Conservation (phyloP, 2,329 filamentous ascomycete genomes). For the Aspergillus jensenii region DNA sequence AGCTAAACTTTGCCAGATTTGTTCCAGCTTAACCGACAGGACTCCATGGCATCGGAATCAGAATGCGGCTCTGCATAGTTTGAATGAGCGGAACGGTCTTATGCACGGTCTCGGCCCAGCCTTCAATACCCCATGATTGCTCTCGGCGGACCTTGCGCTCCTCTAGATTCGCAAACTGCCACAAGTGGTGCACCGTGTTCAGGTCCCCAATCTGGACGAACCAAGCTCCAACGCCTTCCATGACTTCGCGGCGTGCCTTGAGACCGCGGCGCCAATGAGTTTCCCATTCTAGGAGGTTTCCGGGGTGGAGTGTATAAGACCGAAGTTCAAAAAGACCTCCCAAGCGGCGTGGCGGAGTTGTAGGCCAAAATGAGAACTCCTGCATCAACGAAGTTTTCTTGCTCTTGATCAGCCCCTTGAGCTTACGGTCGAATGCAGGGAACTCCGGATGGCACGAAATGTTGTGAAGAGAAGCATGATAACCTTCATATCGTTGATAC, state of each 20-base stretch:
- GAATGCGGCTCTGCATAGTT: slow-evolving; percentile 88
- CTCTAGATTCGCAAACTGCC: slow-evolving; percentile 97
- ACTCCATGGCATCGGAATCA: slow-evolving; percentile 96
- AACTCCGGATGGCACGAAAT: slow-evolving; percentile 84
- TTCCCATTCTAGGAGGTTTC: slow-evolving; percentile 97
- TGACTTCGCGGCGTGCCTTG: slow-evolving; percentile 87
- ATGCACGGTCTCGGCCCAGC: slow-evolving; percentile 96
- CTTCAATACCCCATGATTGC: slow-evolving; percentile 91
- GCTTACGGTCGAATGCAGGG: slow-evolving; percentile 75
- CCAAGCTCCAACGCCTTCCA: slow-evolving; percentile 98
- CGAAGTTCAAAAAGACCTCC: slow-evolving; percentile 94
- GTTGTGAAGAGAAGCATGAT: slow-evolving; percentile 84
- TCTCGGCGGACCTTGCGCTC: slow-evolving; percentile 87
- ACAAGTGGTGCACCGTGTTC: slow-evolving; percentile 96
- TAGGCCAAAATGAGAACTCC: slow-evolving; percentile 99
- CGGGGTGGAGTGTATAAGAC: slow-evolving; percentile 93
- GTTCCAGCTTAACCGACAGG: slow-evolving; percentile 67
- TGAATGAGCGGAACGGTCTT: slow-evolving; percentile 98
- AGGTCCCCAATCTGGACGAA: slow-evolving; percentile 97
- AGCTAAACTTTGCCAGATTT: not conserved
- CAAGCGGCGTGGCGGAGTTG: slow-evolving; percentile 81
- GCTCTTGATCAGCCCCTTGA: slow-evolving; percentile 78
- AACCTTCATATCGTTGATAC: slow-evolving; percentile 95
- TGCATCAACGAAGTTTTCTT: slow-evolving; percentile 96
- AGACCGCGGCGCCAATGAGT: slow-evolving; percentile 94